Percentiles rank a stretch among this genome's conserved stretches.
These are phyloP conservation scores for Oryza brachyantha DNA, from an alignment of 176 grass and related monocot species.

Conservation along the genomic window DNA sequence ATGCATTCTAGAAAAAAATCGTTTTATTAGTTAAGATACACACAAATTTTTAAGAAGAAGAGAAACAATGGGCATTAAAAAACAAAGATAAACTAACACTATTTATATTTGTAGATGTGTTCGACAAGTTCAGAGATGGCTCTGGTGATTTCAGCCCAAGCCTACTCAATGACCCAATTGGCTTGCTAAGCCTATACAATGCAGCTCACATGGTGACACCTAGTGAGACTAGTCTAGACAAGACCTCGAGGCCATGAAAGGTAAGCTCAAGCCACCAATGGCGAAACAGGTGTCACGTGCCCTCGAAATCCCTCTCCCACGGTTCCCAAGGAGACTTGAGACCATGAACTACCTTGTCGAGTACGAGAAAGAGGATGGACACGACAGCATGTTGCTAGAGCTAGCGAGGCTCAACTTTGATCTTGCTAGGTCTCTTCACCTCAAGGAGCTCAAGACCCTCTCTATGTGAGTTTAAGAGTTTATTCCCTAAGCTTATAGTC, in stretches of 20 bases:
- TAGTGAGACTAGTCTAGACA: background rate
- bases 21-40: too few species aligned
- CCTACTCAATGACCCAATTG: background rate
- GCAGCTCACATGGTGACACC: background rate
- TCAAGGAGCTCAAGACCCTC: constrained; percentile 10
- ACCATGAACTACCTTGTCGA: background rate
- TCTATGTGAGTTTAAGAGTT: background rate
- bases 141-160: background rate
- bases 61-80: too few species aligned
- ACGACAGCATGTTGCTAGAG: background rate
- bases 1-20: too few species aligned
- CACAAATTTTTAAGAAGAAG: too few species aligned
- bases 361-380: background rate
- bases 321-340: background rate
- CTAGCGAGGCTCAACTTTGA: background rate
- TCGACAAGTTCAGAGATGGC: background rate
- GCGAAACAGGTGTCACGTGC: background rate
- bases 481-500: background rate
- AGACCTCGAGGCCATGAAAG: background rate
- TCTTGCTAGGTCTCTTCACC: background rate
- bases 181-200: background rate
- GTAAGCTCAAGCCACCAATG: background rate
- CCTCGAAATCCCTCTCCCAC: background rate
- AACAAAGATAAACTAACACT: too few species aligned
- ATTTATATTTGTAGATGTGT: background rate